Conservation (phyloP, 2,329 filamentous ascomycete genomes). For the Alternaria postmessia region DNA sequence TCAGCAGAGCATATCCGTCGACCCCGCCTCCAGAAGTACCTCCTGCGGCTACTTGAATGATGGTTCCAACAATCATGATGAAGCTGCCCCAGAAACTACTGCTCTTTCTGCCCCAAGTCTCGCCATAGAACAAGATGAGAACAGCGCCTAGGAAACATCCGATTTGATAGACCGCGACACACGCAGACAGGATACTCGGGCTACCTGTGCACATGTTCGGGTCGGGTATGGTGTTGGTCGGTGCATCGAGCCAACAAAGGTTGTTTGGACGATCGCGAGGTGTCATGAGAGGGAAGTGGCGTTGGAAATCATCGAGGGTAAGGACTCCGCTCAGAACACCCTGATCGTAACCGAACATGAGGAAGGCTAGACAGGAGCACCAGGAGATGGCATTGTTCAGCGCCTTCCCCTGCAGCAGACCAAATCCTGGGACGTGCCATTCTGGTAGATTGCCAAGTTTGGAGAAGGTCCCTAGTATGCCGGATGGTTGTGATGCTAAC, state of each 20-base stretch:
- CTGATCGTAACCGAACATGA: constrained; percentile 65
- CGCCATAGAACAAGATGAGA: constrained; percentile 57
- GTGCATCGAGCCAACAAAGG: constrained; percentile 26
- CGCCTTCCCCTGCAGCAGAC: constrained; percentile 20
- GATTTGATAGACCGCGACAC: constrained; percentile 32
- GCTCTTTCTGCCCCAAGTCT: constrained; percentile 60
- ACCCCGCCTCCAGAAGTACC: constrained; percentile 42
- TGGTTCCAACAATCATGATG: constrained; percentile 59
- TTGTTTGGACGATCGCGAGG: constrained; percentile 18
- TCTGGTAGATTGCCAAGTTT: constrained; percentile 26
- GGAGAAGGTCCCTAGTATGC: constrained; percentile 11
- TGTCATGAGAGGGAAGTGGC: constrained; percentile 38
- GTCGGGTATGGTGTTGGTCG: constrained; percentile 9
- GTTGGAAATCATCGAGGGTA: constrained; percentile 67
- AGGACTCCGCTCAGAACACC: constrained; percentile 73
- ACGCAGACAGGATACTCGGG: constrained; percentile 24
- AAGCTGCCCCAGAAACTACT: constrained; percentile 32
- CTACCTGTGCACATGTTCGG: constrained; percentile 25
- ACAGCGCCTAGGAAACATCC: constrained; percentile 55
- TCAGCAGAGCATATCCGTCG: constrained; percentile 66
- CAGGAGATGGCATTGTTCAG: constrained; percentile 27
- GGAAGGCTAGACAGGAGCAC: constrained; percentile 35
- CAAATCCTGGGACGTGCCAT: constrained; percentile 24
- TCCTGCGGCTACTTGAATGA: constrained; percentile 58
- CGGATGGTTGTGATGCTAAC: neutral